Base-by-base conservation (phyloP, 208 protist species). In the Angomonas deanei region DNA sequence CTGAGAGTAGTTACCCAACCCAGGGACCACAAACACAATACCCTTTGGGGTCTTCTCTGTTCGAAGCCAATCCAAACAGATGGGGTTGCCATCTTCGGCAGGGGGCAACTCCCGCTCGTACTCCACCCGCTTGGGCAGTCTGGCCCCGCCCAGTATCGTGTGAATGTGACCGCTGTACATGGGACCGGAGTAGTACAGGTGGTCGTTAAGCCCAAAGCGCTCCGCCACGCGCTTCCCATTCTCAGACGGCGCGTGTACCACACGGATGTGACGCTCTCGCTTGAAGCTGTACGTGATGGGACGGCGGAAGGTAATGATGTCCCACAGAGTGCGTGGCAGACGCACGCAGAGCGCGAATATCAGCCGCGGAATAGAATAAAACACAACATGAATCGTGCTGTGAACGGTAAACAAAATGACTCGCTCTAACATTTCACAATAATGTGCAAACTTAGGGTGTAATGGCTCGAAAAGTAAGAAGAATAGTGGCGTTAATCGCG, bases 91-190 rank as follows among this genome's bases (percentile, higher is more conserved):
- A 54, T 87, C 85, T 33, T 67, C 55, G 19, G 74, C 71, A 2
- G 46, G 34, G 4, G 83, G n/a, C 32, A 69, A 46, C 70, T 86
- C 74, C 21, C 82, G 73, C 61, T 60, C 19, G 64, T 86, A 88
- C 1, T 34, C 13, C 8, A 82, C 75, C 21, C 70, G 66, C 38
- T 47, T 27, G 17, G 39, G 19, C 21, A 59, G 26, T n/a, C 70
- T 67, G 27, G 70, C 34, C 23, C 31, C 61, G 13, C 62, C 71
- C 15, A 88, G 47, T 24, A 88, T 56, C 23, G 78, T 89, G 39
- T 86, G 72, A 21, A 92, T 65, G 62, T 83, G 71, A 1, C 74
- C 71, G 47, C 28, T 72, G 64, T 86, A 88, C 54, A 92, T 68
- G 31, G 82, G 76, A 11, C 64, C 75, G 54, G 39, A 36, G 72